Percentiles rank a stretch among this genome's conserved stretches.
Conservation (phyloP, 2,329 filamentous ascomycete genomes). For the Penicillium sumatraense region DNA sequence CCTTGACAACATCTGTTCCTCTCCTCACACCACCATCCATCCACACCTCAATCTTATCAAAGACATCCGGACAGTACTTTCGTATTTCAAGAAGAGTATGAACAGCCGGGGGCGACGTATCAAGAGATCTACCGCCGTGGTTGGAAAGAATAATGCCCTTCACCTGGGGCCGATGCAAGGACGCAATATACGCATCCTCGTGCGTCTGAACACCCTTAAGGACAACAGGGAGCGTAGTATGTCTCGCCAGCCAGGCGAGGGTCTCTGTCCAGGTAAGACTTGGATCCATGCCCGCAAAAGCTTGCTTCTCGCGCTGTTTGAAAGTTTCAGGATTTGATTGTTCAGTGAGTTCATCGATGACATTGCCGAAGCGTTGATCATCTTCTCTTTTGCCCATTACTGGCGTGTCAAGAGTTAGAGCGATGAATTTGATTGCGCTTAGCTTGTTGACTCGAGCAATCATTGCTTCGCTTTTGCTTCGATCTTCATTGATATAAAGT, state of each 20-base stretch:
- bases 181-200: constrained; percentile 84
- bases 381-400: constrained; percentile 87
- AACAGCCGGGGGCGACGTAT: constrained; percentile 76
- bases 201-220: constrained; percentile 94
- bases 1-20: constrained; percentile 86
- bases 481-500: constrained; percentile 85
- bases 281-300: constrained; percentile 71
- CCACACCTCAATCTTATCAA: constrained; percentile 75
- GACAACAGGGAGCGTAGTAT: constrained; percentile 82
- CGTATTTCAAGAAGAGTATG: constrained; percentile 66
- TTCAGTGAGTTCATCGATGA: constrained; percentile 49
- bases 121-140: constrained; percentile 82
- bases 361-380: constrained; percentile 64
- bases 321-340: constrained; percentile 63
- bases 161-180: constrained; percentile 64
- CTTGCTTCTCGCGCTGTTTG: constrained; percentile 51
- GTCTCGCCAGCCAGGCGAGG: constrained; percentile 76
- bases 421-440: constrained; percentile 74
- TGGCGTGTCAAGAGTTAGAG: constrained; percentile 85
- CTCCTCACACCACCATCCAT: constrained; percentile 82
- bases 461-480: constrained; percentile 78
- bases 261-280: constrained; percentile 80
- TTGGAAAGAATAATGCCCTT: constrained; percentile 85
- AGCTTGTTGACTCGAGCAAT: constrained; percentile 73
- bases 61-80: constrained; percentile 71